Conservation (phyloP, 2,329 filamentous ascomycete species). For the Hypoxylon sp. region DNA sequence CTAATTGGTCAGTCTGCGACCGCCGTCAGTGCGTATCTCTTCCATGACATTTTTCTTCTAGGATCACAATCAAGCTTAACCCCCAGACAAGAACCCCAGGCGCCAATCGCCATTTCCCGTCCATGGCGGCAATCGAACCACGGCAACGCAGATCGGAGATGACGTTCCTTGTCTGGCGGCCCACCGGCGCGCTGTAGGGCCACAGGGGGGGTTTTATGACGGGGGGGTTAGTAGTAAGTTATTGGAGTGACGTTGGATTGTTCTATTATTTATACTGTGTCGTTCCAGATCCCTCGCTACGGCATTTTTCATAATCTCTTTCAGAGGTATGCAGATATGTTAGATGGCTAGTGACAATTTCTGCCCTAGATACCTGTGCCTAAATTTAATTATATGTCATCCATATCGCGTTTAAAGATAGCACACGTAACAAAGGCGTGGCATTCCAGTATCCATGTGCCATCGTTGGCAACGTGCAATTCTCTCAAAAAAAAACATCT, state of each 20-base stretch:
- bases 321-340: too few relatives aligned
- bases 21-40: slow-evolving; percentile 24
- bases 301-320: too few relatives aligned
- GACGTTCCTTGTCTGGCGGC: slow-evolving; percentile 24
- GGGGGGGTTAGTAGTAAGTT: too few relatives aligned
- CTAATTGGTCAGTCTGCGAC: slow-evolving; percentile 12
- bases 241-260: too few relatives aligned
- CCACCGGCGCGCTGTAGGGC: slow-evolving; percentile 5
- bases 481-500: too few relatives aligned
- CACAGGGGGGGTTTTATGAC: not conserved
- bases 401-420: too few relatives aligned
- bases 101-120: slow-evolving; percentile 35
- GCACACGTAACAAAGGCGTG: too few relatives aligned
- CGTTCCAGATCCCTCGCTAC: slow-evolving; percentile 12
- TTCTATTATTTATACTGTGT: slow-evolving; percentile 3
- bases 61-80: slow-evolving; percentile 31
- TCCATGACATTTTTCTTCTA: slow-evolving; percentile 6
- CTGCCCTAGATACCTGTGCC: too few relatives aligned
- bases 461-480: too few relatives aligned
- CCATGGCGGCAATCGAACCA: slow-evolving; percentile 32
- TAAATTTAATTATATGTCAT: too few relatives aligned
- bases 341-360: too few relatives aligned
- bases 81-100: slow-evolving; percentile 17
- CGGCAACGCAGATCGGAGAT: slow-evolving; percentile 33
- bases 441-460: too few relatives aligned